Evolutionary conservation across 2,329 filamentous ascomycete genomes (phyloP), one percentile per base, ranked within the genome.

Genomic region (Paraconiothyrium sp.): DNA sequence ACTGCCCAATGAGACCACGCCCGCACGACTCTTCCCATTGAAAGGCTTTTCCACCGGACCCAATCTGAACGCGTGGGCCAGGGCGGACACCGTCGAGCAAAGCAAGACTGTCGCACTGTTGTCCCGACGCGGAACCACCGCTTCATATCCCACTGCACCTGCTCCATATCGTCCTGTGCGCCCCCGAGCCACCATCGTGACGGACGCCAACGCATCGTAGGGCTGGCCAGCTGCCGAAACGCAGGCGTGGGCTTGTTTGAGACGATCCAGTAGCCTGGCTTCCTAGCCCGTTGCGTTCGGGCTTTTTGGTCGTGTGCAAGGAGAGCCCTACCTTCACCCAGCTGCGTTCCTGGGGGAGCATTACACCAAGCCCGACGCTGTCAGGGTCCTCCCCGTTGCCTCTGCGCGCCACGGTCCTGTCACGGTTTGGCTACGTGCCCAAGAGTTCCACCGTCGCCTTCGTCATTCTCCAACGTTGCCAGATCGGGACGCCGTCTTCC

Each of bases 391-490:
- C 75, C 72, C 73, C 75, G 73, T 72, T 71, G 68, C 65, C 69
- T 72, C 71, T 72, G 68, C 69, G 65, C 62, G 68, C 68, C 66
- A 66, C 63, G 65, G 65, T 68, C 68, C 71, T 73, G 68, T 72
- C 72, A 73, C 57, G 65, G 65, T 63, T 62, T 66, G 65, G 67
- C 72, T 70, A 72, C 69, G 73, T 74, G 69, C 70, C 68, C 73
- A 66, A 65, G 68, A 66, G 67, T 57, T 59, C 70, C 70, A 69
- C 57, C 54, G 14, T 62, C 63, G 62, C 66, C 70, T 65, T 62
- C 68, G 59, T 41, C 69, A 62, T 72, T 73, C 74, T 73, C 68
- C 69, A 74, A 58, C 71, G 76, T 75, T 77, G 73, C 76, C 73
- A 63, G 61, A 75, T 76, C 74, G 73, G 75, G 76, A 72, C 65